These are phyloP conservation scores for Heritiera fomes DNA, from an alignment of 345 rosid genomes.

Conservation along the genomic window DNA sequence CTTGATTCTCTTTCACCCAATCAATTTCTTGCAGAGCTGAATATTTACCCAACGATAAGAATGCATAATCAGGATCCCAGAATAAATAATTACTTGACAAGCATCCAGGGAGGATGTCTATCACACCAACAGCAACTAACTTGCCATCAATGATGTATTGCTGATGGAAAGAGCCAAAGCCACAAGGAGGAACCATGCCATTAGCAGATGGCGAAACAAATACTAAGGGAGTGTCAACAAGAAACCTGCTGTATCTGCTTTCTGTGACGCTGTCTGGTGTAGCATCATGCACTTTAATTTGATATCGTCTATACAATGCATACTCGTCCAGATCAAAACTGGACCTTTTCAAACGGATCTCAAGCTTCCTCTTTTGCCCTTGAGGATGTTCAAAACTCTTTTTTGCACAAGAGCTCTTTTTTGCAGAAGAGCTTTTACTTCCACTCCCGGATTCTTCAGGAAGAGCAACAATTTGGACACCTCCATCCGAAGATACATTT, in stretches of 20 bases:
- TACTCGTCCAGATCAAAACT: constrained; percentile 89
- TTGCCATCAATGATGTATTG: constrained; percentile 80
- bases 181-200: constrained; percentile 67
- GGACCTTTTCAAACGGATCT: constrained; percentile 77
- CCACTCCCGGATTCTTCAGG: constrained; percentile 50
- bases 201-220: constrained; percentile 65
- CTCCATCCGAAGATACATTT: constrained; percentile 33
- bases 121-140: constrained; percentile 89
- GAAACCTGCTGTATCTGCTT: constrained; percentile 62
- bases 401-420: constrained; percentile 37
- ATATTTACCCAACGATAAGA: constrained; percentile 82
- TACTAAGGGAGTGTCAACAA: constrained; percentile 84
- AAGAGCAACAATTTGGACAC: constrained; percentile 32
- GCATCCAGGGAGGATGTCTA: constrained; percentile 92
- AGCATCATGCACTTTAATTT: constrained; percentile 83
- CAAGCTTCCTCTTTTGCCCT: constrained; percentile 59
- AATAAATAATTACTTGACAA: constrained; percentile 91
- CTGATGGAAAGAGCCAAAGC: constrained; percentile 98
- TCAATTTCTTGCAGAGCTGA: constrained; percentile 84
- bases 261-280: constrained; percentile 56
- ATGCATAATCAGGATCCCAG: constrained; percentile 98
- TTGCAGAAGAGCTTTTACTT: constrained; percentile 38
- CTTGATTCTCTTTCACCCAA: constrained; percentile 77
- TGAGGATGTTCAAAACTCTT: constrained; percentile 38
- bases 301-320: constrained; percentile 76